phyloP scores from a whole-genome alignment of 2,329 filamentous ascomycete genomes.

The Chrysoporthe cubensis region DNA sequence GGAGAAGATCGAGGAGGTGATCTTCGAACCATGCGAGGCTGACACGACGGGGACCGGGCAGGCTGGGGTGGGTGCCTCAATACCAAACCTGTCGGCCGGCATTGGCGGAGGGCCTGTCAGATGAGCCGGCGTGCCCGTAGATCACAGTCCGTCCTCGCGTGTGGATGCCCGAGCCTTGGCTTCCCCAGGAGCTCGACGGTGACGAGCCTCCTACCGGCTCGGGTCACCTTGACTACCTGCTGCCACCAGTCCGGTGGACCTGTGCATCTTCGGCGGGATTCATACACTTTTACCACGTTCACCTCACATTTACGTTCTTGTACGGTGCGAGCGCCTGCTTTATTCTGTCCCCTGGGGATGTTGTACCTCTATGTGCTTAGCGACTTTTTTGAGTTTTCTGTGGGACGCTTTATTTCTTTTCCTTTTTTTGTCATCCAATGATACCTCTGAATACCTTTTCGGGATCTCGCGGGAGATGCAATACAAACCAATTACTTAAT shows the following conservation, averaged over 20 bases:
- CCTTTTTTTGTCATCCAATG: constrained; percentile 11
- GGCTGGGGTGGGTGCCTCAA: not conserved
- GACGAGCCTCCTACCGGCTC: not conserved
- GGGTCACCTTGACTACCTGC: not conserved
- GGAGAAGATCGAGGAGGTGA: constrained; percentile 29
- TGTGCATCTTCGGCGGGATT: too few species aligned
- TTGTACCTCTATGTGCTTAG: constrained; percentile 1
- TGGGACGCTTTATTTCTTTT: not conserved
- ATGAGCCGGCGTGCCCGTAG: not conserved
- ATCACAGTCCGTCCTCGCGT: not conserved
- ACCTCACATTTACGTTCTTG: not conserved
- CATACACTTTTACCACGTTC: not conserved
- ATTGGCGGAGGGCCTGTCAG: not conserved
- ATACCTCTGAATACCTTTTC: constrained; percentile 29
- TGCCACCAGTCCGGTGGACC: not conserved
- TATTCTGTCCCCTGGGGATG: not conserved
- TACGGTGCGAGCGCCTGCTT: constrained; percentile 3
- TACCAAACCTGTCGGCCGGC: not conserved
- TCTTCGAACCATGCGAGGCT: constrained; percentile 27
- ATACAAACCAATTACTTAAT: not conserved
- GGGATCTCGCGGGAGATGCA: constrained; percentile 6
- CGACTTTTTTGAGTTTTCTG: not conserved
- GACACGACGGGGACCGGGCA: constrained; percentile 11
- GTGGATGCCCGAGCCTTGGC: not conserved
- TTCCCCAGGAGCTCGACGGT: not conserved